A percentile compares a stretch with the other conserved stretches of the same genome.
These are phyloP conservation scores for Penicillium maclennaniae DNA, from an alignment of 495 filamentous ascomycete species.

Conservation along the genomic window DNA sequence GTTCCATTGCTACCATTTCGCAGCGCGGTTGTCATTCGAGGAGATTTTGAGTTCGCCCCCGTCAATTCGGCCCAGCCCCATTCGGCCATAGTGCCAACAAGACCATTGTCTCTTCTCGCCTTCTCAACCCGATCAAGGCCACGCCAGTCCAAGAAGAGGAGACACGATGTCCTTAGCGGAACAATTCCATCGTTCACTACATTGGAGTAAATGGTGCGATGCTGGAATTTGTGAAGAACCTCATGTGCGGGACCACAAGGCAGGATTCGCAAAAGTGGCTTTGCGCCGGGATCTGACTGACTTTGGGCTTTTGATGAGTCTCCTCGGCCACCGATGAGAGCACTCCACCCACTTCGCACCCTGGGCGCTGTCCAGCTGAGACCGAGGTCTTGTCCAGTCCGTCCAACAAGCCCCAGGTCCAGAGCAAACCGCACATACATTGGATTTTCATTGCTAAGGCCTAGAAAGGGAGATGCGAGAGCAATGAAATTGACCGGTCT, in stretches of 20 bases:
- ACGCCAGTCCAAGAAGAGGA: conserved; percentile 97
- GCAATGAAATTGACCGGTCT: conserved; percentile 89
- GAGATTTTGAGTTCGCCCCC: conserved; percentile 64
- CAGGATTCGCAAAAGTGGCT: conserved; percentile 84
- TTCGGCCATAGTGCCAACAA: conserved; percentile 85
- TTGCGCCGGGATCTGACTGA: conserved; percentile 69
- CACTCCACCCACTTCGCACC: conserved; percentile 80
- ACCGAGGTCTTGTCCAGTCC: conserved; percentile 91
- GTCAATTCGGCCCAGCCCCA: conserved; percentile 96
- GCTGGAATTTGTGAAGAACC: conserved; percentile 80
- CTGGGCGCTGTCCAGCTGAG: conserved; percentile 90
- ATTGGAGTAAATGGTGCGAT: conserved; percentile 92
- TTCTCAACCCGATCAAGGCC: conserved; percentile 92
- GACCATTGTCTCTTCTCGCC: conserved; percentile 82
- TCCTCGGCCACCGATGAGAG: conserved; percentile 74
- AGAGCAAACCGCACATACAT: conserved; percentile 95
- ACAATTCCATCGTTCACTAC: conserved; percentile 99
- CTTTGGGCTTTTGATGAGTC: conserved; percentile 60
- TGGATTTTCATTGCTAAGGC: conserved; percentile 95
- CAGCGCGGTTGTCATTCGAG: conserved; percentile 31
- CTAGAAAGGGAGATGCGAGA: conserved; percentile 86
- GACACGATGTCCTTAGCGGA: conserved; percentile 86
- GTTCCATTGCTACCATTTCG: conserved; percentile 23
- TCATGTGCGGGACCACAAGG: conserved; percentile 90
- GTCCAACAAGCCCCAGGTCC: conserved; percentile 90